Evolutionary conservation across 2,329 filamentous ascomycete species (phyloP).

Genomic region (Aspergillus proliferans): DNA sequence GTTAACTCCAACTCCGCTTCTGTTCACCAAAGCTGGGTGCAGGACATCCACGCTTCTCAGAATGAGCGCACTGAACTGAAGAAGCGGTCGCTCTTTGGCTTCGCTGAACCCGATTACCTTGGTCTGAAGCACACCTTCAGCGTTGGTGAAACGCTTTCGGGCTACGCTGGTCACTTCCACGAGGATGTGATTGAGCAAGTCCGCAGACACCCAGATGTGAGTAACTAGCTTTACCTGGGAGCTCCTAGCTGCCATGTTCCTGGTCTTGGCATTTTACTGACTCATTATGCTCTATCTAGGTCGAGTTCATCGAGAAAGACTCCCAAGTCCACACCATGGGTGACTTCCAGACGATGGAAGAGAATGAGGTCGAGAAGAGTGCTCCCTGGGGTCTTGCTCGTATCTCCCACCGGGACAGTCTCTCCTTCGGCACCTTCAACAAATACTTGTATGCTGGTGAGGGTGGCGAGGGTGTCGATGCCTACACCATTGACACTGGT

Average conservation of each 20-base stretch:
- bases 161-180: conserved; percentile 95
- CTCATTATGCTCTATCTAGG: conserved; percentile 47
- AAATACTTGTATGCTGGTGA: conserved; percentile 91
- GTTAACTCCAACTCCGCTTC: conserved; percentile 64
- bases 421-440: conserved; percentile 91
- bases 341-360: conserved; percentile 60
- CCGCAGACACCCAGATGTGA: conserved; percentile 92
- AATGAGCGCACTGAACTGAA: conserved; percentile 74
- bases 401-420: conserved; percentile 85
- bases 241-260: conserved; percentile 6
- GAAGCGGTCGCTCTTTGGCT: conserved; percentile 73
- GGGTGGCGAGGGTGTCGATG: conserved; percentile 94
- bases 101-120: conserved; percentile 62
- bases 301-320: conserved; percentile 94
- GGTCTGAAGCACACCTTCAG: conserved; percentile 97
- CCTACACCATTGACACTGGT: conserved; percentile 97
- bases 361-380: conserved; percentile 69
- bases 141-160: conserved; percentile 74
- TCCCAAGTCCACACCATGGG: conserved; percentile 80
- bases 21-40: conserved; percentile 85
- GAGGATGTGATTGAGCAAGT: conserved; percentile 89
- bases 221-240: conserved; percentile 36
- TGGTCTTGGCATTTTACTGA: background rate
- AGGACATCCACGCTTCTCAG: conserved; percentile 72
- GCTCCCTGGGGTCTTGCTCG: conserved; percentile 98